Evolutionary conservation across 1,284 basidiomycete genomes (phyloP).

Genomic region (Ustilago tritici): DNA sequence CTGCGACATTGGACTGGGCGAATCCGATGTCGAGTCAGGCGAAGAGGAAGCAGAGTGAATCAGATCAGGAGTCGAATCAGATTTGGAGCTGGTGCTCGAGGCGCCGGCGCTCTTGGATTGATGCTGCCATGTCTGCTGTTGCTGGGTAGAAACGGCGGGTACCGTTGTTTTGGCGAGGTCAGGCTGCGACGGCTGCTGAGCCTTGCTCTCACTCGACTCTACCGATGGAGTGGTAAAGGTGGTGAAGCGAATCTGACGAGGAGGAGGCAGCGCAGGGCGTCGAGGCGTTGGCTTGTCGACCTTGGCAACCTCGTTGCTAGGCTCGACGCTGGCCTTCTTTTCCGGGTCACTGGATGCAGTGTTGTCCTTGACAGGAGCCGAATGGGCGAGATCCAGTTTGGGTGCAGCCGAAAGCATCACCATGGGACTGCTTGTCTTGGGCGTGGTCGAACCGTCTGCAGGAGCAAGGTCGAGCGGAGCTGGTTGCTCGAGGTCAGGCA

Average conservation of each 20-base stretch:
- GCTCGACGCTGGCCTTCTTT: constrained; percentile 8
- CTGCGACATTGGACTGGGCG: constrained; percentile 38
- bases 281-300: constrained; percentile 25
- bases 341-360: neutral
- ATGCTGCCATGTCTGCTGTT: constrained; percentile 42
- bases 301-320: constrained; percentile 7
- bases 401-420: neutral
- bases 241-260: constrained; percentile 50
- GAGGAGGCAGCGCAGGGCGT: constrained; percentile 46
- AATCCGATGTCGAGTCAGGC: constrained; percentile 35
- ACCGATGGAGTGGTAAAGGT: constrained; percentile 41
- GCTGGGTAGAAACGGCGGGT: constrained; percentile 2
- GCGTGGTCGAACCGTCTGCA: constrained; percentile 37
- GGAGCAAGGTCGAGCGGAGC: constrained; percentile 39
- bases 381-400: neutral
- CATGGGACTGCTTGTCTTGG: constrained; percentile 25
- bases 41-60: constrained; percentile 35
- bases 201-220: constrained; percentile 16
- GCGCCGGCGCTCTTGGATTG: constrained; percentile 15
- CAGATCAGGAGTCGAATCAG: constrained; percentile 34
- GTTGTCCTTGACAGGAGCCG: neutral
- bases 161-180: constrained; percentile 19
- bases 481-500: constrained; percentile 49
- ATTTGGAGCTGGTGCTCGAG: constrained; percentile 15
- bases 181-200: constrained; percentile 18